Evolutionary conservation across 352 stramenopile species (phyloP).

Genomic region (Pythium sp.): DNA sequence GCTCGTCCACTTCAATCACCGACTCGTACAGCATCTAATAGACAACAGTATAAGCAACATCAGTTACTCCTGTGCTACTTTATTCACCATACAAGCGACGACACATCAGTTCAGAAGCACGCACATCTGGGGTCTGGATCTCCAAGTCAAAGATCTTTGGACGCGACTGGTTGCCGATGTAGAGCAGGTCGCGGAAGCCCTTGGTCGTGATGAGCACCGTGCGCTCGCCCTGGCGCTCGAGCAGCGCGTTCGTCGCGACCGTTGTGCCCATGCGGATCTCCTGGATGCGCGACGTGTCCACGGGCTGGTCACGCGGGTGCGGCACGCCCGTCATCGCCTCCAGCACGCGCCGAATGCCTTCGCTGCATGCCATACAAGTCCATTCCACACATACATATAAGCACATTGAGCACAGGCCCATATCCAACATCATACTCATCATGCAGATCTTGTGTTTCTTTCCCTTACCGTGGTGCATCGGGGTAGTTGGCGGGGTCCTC

Average conservation of each 20-base stretch:
- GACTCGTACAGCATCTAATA: constrained; percentile 93
- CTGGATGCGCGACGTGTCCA: constrained; percentile 91
- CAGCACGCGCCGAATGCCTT: constrained; percentile 94
- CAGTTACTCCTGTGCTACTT: neutral
- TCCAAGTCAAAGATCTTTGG: constrained; percentile 97
- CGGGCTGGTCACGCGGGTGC: constrained; percentile 77
- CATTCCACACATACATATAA: neutral
- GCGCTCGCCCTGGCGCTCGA: constrained; percentile 95
- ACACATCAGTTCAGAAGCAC: neutral
- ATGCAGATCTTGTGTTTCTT: neutral
- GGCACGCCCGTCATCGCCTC: constrained; percentile 89
- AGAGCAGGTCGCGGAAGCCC: constrained; percentile 95
- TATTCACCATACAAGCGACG: neutral
- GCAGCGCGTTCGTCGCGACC: constrained; percentile 98
- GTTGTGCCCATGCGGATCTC: constrained; percentile 97
- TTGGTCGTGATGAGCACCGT: constrained; percentile 95
- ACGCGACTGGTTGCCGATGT: constrained; percentile 98
- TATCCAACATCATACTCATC: neutral
- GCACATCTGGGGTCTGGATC: constrained; percentile 89
- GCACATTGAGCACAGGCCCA: neutral
- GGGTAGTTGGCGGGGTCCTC: constrained; percentile 97
- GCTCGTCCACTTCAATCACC: constrained; percentile 97
- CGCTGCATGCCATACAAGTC: constrained; percentile 30
- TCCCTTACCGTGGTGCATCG: constrained; percentile 90
- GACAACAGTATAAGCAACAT: constrained; percentile 2